Evolutionary conservation across 1,139 yeast genomes (phyloP).

Genomic region (Geotrichum fermentans): DNA sequence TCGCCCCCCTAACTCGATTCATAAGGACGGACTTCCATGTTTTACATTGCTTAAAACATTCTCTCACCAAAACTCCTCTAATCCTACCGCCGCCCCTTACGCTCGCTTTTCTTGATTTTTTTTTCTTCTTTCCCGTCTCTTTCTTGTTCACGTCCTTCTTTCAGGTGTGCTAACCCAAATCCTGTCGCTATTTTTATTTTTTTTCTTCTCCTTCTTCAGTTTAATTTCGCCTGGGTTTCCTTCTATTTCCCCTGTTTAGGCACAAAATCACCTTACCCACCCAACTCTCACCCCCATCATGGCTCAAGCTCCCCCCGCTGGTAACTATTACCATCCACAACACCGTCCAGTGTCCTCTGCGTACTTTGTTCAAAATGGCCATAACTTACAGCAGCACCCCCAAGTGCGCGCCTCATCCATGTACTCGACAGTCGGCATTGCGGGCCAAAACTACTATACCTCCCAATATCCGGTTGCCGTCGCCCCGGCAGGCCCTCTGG

Average conservation of each 20-base stretch:
- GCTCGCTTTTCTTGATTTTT: background rate
- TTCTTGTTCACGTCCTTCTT: background rate
- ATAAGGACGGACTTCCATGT: too few species aligned
- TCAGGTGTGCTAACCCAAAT: background rate
- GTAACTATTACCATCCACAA: slow-evolving; percentile 16
- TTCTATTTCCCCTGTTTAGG: background rate
- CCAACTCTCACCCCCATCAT: slow-evolving; percentile 4
- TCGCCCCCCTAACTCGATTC: too few species aligned
- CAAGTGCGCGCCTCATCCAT: slow-evolving; percentile 4
- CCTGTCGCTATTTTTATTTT: background rate
- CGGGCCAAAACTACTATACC: background rate
- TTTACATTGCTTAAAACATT: background rate
- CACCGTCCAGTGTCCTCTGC: slow-evolving; percentile 12
- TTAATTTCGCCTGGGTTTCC: too few species aligned
- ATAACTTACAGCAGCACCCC: background rate
- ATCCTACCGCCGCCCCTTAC: background rate
- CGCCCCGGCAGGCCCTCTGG: background rate
- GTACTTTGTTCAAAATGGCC: slow-evolving; percentile 1
- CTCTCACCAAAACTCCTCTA: background rate
- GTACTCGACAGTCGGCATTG: background rate
- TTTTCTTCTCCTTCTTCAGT: background rate
- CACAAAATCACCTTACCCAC: background rate
- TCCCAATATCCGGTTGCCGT: slow-evolving; percentile 1
- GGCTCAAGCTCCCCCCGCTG: slow-evolving; percentile 14
- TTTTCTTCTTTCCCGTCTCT: background rate